Percentiles rank a stretch among this genome's conserved stretches.
Conservation (phyloP, 2,329 filamentous ascomycete genomes). For the Neonectria faginata region DNA sequence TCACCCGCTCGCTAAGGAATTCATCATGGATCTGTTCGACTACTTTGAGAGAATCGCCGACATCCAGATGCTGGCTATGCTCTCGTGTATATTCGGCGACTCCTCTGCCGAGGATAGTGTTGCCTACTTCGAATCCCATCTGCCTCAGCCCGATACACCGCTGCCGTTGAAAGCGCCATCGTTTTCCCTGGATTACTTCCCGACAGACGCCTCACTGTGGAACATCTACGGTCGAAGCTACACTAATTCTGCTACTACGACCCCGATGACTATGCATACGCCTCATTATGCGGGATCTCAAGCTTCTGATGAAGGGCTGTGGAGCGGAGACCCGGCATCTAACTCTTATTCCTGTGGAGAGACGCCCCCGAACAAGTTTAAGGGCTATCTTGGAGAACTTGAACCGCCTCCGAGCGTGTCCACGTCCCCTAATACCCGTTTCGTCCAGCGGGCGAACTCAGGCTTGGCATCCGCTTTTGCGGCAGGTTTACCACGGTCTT, state of each 20-base stretch:
- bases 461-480: constrained; percentile 67
- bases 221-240: constrained; percentile 63
- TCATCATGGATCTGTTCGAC: constrained; percentile 71
- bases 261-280: constrained; percentile 68
- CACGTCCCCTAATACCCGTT: constrained; percentile 68
- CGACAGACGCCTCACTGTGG: constrained; percentile 67
- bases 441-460: constrained; percentile 65
- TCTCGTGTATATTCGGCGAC: constrained; percentile 76
- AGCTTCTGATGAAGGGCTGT: constrained; percentile 66
- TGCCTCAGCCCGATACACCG: constrained; percentile 70
- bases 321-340: constrained; percentile 65
- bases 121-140: constrained; percentile 67
- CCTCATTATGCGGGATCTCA: constrained; percentile 67
- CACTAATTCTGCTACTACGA: constrained; percentile 66
- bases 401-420: constrained; percentile 66
- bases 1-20: constrained; percentile 71
- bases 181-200: constrained; percentile 76
- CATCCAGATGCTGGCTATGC: constrained; percentile 78
- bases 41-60: constrained; percentile 73
- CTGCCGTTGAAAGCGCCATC: constrained; percentile 74
- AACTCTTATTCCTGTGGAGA: constrained; percentile 72
- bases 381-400: constrained; percentile 58
- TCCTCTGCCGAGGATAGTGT: constrained; percentile 66
- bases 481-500: constrained; percentile 64
- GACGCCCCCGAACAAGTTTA: constrained; percentile 66